Percentiles rank a stretch among this genome's conserved stretches.
Conservation (phyloP, 768 basidiomycete species). For the Podaxis rugospora region DNA sequence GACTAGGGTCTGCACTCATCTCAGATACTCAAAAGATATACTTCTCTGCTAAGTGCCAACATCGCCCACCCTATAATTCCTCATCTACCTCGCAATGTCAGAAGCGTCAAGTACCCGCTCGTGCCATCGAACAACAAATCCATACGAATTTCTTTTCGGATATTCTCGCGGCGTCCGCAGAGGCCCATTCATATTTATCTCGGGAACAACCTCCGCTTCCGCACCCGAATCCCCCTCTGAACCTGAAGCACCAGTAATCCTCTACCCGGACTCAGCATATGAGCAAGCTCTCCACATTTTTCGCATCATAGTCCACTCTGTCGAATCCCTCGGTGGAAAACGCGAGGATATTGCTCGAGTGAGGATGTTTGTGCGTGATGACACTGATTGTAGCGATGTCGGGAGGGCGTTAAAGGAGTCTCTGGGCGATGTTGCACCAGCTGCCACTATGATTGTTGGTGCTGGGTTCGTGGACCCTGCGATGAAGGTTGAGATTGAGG, state of each 20-base stretch:
- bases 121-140: constrained; percentile 34
- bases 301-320: constrained; percentile 37
- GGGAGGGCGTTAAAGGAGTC: constrained; percentile 37
- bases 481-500: constrained; percentile 56
- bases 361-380: constrained; percentile 43
- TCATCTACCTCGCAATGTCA: constrained; percentile 12
- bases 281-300: constrained; percentile 41
- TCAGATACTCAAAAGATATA: neutral
- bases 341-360: constrained; percentile 42
- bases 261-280: constrained; percentile 41
- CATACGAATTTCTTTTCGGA: constrained; percentile 46
- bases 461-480: constrained; percentile 37
- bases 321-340: constrained; percentile 38
- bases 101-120: neutral
- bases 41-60: too few species aligned
- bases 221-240: neutral
- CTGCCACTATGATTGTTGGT: constrained; percentile 53
- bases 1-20: neutral
- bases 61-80: neutral
- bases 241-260: constrained; percentile 17
- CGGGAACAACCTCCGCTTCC: constrained; percentile 42
- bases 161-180: constrained; percentile 49
- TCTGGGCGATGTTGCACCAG: constrained; percentile 37
- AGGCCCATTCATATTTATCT: constrained; percentile 49
- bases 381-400: constrained; percentile 34